Conservation (phyloP, 352 stramenopile species). For the Globisporangium perplexum region DNA sequence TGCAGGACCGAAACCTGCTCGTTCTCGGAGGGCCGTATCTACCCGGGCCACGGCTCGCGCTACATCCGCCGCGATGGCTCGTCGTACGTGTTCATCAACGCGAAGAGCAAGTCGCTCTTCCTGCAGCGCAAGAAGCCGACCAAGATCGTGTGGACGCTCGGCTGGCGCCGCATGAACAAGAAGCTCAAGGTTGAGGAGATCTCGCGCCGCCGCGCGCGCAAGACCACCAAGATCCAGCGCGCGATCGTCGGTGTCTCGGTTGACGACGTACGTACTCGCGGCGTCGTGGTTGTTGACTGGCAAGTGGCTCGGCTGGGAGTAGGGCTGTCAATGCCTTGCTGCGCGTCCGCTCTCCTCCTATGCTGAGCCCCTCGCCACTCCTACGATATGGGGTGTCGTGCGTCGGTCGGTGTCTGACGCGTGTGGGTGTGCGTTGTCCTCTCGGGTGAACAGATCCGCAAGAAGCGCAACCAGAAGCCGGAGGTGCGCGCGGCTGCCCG, state of each 20-base stretch:
- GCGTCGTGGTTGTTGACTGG: neutral
- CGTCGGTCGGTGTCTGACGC: slow-evolving; percentile 5
- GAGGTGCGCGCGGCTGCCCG: slow-evolving; percentile 88
- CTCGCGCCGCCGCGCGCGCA: slow-evolving; percentile 81
- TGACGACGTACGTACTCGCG: slow-evolving; percentile 80
- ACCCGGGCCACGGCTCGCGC: slow-evolving; percentile 98
- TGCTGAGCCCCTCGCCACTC: neutral
- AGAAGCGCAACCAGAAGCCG: slow-evolving; percentile 96
- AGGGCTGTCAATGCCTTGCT: neutral
- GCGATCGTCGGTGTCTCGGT: slow-evolving; percentile 95
- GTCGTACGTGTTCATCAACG: slow-evolving; percentile 93
- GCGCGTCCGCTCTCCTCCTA: too few species aligned
- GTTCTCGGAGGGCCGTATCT: slow-evolving; percentile 92
- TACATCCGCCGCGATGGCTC: slow-evolving; percentile 98
- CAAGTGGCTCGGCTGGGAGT: neutral
- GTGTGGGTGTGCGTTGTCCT: neutral
- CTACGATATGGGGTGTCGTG: too few species aligned
- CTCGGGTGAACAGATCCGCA: slow-evolving; percentile 84
- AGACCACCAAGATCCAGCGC: slow-evolving; percentile 96
- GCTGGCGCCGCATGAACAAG: slow-evolving; percentile 98
- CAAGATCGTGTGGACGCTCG: slow-evolving; percentile 98
- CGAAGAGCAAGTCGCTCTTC: slow-evolving; percentile 98
- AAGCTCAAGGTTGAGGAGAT: slow-evolving; percentile 95
- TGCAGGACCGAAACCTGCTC: slow-evolving; percentile 86
- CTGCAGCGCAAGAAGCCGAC: slow-evolving; percentile 99